Base-by-base conservation (phyloP, 202 grass and related monocot species). In the Zizania palustris region DNA sequence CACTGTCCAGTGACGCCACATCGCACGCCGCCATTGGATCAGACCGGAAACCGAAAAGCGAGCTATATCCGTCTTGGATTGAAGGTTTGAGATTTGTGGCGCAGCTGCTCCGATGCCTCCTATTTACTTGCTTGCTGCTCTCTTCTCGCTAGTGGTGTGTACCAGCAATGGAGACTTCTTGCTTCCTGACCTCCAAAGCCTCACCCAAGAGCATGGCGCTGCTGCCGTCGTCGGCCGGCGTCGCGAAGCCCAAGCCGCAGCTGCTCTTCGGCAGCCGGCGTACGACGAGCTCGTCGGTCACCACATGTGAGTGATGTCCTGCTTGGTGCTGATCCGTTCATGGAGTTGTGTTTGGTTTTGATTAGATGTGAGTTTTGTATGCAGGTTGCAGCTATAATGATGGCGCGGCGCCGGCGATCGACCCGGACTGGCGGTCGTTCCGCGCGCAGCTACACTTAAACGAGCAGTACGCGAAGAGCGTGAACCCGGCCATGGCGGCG, bases 381-480 rank as follows among this genome's bases (percentile, higher is more conserved):
- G 12, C 71, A 97, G 94, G 88, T 51, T 93, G 86, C 86, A 93
- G 67, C 63, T 49, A 60, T 45, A 88, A 67, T 39, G 90, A 91
- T 5, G 66, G 63, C 38, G 44, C 42, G n/a, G 72, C 72, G 55
- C 66, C 86, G 42, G 9, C 21, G 20, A 79, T 72, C 33, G 45
- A 78, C 11, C 74, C 86, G 1, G 88, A 97, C 69, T 97, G 94
- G 94, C 82, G 94, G 8, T 84, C 88, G 3, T 93, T 88, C 69
- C 80, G 94, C 0, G 94, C 94, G 9, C 78, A 88, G 68, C 88
- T 93, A 56, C 69, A 90, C 48, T 81, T 88, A 10, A 83, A 42
- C 6, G 88, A 93, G 63, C 86, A 90, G 69, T 34, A 21, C 63
- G 68, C 12, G 6, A 77, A 40, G 39, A 67, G 77, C 70, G 40